phyloP scores from a whole-genome alignment of 176 grass and related monocot species.

The Aegilops longissima region DNA sequence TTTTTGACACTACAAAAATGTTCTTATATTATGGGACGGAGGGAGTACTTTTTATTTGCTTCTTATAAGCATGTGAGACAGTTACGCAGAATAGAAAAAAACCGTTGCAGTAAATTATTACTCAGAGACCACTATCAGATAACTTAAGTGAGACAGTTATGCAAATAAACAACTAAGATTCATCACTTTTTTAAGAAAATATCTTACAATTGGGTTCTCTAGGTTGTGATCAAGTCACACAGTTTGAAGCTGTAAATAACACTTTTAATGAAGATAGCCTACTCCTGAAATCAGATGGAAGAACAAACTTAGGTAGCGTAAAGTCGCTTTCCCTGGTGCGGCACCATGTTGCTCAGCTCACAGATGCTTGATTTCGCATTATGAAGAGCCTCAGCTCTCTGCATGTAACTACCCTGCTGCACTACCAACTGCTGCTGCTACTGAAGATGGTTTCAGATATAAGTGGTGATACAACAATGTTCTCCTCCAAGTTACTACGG shows the following conservation, averaged over 20 bases:
- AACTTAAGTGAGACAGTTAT: not conserved
- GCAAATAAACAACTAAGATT: not conserved
- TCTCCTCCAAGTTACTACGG: too few relatives aligned
- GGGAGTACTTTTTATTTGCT: too few relatives aligned
- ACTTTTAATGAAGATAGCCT: too few relatives aligned
- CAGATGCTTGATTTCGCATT: constrained; percentile 89
- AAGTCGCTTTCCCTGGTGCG: constrained; percentile 41
- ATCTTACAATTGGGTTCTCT: not conserved
- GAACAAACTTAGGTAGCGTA: too few relatives aligned
- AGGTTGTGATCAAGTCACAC: not conserved
- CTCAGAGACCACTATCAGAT: too few relatives aligned
- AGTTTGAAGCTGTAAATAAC: not conserved
- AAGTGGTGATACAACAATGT: too few relatives aligned
- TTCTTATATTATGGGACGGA: too few relatives aligned
- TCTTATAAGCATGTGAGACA: too few relatives aligned
- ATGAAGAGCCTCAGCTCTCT: constrained; percentile 88
- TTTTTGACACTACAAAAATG: too few relatives aligned
- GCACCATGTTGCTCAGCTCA: constrained; percentile 91
- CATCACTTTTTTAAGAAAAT: not conserved
- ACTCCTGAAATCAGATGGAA: not conserved
- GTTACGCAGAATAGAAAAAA: too few relatives aligned
- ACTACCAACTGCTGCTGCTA: constrained; percentile 68
- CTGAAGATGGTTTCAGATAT: not conserved
- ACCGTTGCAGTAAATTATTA: too few relatives aligned
- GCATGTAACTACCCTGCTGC: constrained; percentile 82